Evolutionary conservation across 73 alveolate species (phyloP), one percentile per base, ranked within the genome.

Genomic region (Urostyla sp.): DNA sequence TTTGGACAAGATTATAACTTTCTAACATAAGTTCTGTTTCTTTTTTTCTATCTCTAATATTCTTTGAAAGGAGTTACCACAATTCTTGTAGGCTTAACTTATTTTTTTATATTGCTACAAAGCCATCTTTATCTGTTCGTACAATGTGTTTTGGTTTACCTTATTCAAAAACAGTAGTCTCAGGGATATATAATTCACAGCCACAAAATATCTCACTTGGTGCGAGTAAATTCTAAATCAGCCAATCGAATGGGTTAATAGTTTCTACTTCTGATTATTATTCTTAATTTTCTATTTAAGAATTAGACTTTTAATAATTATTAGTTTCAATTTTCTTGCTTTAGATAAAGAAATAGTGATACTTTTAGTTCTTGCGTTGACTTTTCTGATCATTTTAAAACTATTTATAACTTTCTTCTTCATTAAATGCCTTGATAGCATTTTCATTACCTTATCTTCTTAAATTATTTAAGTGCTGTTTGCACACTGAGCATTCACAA

Each of bases 171-270:
- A 75, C 27, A 24, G 74, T 78, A 4, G 87, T 75, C 52, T 75
- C 87, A 6, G 87, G 87, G 48, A 55, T 34, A 76, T 78, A 75
- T 2, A 75, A 40, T 16, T 54, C 76, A 75, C 87, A 75, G 40
- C 87, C 87, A 23, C 66, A 36, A 18, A 56, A 21, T 18, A 40
- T 54, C 4, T 75, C 87, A 37, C 37, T 37, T 31, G 67, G 72
- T 8, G 78, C 61, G 27, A 75, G 36, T 32, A 75, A 54, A 21
- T 57, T 61, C 13, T 75, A 76, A 3, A 75, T 34, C 26, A 75
- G 26, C 87, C 87, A 75, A 11, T 54, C 18, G 28, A 7, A 50
- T 8, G 31, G 20, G 63, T 50, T 50, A 20, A 20, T 20, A 20
- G 34, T 50, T 50, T 11, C 34, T 7, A 20, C 63, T 10, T 37